Evolutionary conservation across 805 yeast genomes (phyloP).

Genomic region (Saccharomycopsis olivae): DNA sequence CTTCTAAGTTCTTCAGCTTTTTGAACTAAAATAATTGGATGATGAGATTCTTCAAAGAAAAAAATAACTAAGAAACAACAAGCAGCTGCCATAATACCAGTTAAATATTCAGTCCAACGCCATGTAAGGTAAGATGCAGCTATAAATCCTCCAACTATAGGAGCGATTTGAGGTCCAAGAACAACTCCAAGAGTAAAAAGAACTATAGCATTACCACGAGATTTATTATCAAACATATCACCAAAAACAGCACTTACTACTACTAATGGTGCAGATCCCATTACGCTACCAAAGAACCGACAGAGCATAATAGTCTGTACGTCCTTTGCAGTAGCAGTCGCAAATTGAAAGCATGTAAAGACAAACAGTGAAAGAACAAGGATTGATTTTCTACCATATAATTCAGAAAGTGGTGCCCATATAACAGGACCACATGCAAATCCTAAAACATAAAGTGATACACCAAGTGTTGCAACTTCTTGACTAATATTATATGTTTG

Average conservation of each 20-base stretch:
- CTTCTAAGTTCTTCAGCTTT: constrained; percentile 56
- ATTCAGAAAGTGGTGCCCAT: constrained; percentile 81
- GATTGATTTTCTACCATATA: constrained; percentile 59
- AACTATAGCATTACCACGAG: constrained; percentile 69
- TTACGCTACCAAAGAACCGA: constrained; percentile 69
- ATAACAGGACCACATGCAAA: constrained; percentile 87
- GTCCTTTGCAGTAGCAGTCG: constrained; percentile 69
- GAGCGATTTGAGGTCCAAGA: constrained; percentile 74
- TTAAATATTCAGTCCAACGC: constrained; percentile 74
- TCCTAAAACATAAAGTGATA: constrained; percentile 80
- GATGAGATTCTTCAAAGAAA: constrained; percentile 60
- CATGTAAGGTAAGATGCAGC: constrained; percentile 55
- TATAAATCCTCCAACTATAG: constrained; percentile 66
- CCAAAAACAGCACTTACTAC: constrained; percentile 83
- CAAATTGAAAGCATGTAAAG: constrained; percentile 53
- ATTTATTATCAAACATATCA: constrained; percentile 56
- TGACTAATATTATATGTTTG: constrained; percentile 46
- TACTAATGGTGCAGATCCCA: constrained; percentile 80
- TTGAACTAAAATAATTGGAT: constrained; percentile 49
- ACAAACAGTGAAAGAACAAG: constrained; percentile 47
- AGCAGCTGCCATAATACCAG: constrained; percentile 48
- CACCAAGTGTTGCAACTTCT: constrained; percentile 64
- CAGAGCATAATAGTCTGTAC: constrained; percentile 67
- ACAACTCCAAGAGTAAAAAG: constrained; percentile 69
- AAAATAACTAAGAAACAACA: constrained; percentile 31